Evolutionary conservation across 2,329 filamentous ascomycete species (phyloP).

Genomic region (Emergomyces orientalis): DNA sequence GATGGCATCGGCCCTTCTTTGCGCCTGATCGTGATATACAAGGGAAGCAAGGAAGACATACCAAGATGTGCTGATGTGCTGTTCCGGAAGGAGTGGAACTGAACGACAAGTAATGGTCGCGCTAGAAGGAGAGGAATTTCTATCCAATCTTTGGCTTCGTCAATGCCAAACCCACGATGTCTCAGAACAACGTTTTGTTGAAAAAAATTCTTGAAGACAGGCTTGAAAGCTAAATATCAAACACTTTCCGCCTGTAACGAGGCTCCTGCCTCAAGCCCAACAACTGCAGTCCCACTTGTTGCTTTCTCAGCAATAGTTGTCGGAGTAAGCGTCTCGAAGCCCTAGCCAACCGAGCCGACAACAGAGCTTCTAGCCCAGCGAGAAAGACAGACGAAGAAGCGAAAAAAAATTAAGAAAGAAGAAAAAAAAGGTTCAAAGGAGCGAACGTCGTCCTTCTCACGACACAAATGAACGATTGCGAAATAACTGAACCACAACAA

Average conservation of each 20-base stretch:
- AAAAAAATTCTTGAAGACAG: too few relatives aligned
- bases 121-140: neutral
- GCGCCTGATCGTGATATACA: neutral
- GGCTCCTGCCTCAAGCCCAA: slow-evolving; percentile 1
- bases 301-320: neutral
- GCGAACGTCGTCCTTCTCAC: neutral
- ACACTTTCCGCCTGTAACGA: slow-evolving; percentile 1
- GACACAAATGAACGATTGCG: neutral
- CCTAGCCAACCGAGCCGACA: neutral
- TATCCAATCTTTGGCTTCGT: neutral
- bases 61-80: neutral
- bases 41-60: neutral
- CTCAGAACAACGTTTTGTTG: slow-evolving; percentile 12
- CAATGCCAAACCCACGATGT: slow-evolving; percentile 23
- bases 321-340: neutral
- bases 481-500: neutral
- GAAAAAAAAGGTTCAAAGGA: slow-evolving; percentile 12
- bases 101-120: neutral
- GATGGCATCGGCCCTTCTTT: neutral
- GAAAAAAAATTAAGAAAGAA: slow-evolving; percentile 12
- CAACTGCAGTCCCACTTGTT: neutral
- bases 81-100: neutral
- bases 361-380: slow-evolving; percentile 16
- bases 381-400: slow-evolving; percentile 15
- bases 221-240: neutral